These are phyloP conservation scores for Pseudotsuga menziesii DNA, from an alignment of 75 land plant genomes.

Conservation along the genomic window DNA sequence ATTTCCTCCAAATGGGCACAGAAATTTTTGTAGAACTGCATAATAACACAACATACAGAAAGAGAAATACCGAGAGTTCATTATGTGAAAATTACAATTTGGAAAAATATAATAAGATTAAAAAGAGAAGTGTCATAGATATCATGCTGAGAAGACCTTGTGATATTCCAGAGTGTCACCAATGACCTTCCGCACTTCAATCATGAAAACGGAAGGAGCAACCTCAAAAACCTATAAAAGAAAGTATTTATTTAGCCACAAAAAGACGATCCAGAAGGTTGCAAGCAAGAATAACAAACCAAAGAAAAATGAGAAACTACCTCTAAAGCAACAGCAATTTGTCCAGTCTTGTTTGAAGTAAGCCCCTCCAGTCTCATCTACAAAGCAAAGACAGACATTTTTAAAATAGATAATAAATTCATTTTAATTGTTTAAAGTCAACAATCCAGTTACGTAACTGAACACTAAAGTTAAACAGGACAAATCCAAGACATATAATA, in stretches of 20 bases:
- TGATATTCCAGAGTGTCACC: slow-evolving; percentile 92
- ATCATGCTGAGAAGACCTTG: slow-evolving; percentile 39
- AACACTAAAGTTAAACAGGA: background rate
- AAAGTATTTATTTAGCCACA: background rate
- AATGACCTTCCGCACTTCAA: slow-evolving; percentile 74
- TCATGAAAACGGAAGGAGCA: slow-evolving; percentile 87
- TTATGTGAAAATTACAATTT: background rate
- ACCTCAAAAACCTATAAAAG: slow-evolving; percentile 70
- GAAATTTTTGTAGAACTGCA: slow-evolving; percentile 81
- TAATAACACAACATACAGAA: background rate
- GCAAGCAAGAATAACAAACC: slow-evolving; percentile 4
- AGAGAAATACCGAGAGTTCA: background rate
- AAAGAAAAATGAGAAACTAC: slow-evolving; percentile 24
- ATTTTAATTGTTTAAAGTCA: background rate
- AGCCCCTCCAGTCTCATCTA: slow-evolving; percentile 87
- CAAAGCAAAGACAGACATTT: background rate
- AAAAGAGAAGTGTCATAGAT: background rate
- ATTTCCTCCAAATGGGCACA: slow-evolving; percentile 45
- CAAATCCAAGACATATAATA: background rate
- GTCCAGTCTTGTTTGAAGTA: slow-evolving; percentile 42
- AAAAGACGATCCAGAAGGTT: background rate
- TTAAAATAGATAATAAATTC: background rate
- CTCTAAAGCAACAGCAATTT: slow-evolving; percentile 81
- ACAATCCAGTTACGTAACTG: background rate
- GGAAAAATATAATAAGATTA: background rate